A percentile compares a stretch with the other conserved stretches of the same genome.
Evolutionary conservation across 306 rosid species (phyloP).

Genomic region (Malus orientalis): DNA sequence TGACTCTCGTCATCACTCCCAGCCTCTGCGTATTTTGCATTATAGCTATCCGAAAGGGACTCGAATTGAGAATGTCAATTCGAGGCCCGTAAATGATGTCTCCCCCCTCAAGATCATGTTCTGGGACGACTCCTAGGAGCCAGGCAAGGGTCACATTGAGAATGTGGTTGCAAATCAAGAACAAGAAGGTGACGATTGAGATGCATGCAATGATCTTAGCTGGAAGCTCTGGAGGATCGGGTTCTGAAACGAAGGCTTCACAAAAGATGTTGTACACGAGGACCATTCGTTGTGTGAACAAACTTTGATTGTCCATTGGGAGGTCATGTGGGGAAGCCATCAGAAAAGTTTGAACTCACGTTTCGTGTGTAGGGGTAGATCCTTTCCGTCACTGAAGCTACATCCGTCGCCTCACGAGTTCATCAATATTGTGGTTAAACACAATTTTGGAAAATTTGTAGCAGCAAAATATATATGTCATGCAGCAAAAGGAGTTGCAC

Average conservation of each 20-base stretch:
- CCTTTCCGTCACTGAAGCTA: not conserved
- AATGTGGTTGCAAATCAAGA: slow-evolving; percentile 19
- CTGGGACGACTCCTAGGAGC: slow-evolving; percentile 6
- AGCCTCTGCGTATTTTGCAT: slow-evolving; percentile 15
- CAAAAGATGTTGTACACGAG: not conserved
- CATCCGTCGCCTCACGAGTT: not conserved
- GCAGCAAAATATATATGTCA: not conserved
- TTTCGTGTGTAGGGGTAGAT: not conserved
- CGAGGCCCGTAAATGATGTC: not conserved
- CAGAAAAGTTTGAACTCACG: not conserved
- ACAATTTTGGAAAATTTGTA: not conserved
- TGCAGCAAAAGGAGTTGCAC: not conserved
- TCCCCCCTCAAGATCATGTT: slow-evolving; percentile 6
- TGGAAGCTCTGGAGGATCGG: slow-evolving; percentile 12
- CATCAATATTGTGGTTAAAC: not conserved
- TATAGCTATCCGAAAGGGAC: not conserved
- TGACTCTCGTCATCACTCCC: slow-evolving; percentile 5
- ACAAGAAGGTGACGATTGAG: slow-evolving; percentile 13
- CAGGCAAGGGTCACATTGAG: slow-evolving; percentile 16
- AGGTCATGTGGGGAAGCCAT: not conserved
- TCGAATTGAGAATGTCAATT: not conserved
- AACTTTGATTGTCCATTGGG: not conserved
- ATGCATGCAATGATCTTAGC: slow-evolving; percentile 19
- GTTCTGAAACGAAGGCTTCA: not conserved
- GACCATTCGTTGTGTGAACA: not conserved